Evolutionary conservation across 2,329 filamentous ascomycete species (phyloP).

Genomic region (Ascochyta viciae-villosae): DNA sequence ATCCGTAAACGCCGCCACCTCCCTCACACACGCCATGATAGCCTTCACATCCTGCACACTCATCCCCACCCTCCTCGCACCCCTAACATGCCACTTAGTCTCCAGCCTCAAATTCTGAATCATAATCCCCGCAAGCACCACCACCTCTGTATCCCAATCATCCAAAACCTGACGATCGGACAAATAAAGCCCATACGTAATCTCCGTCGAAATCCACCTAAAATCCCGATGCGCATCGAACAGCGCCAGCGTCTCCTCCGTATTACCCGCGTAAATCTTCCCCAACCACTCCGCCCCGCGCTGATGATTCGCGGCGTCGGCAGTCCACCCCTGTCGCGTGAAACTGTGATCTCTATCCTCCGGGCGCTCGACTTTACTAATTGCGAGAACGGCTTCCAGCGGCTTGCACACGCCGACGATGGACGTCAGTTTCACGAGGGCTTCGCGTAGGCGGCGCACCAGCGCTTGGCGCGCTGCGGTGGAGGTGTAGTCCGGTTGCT

Average conservation of each 20-base stretch:
- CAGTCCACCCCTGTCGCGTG: slow-evolving; percentile 59
- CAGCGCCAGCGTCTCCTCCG: slow-evolving; percentile 47
- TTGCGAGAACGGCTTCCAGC: slow-evolving; percentile 64
- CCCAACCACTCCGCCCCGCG: slow-evolving; percentile 63
- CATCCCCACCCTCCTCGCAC: slow-evolving; percentile 58
- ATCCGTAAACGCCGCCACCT: slow-evolving; percentile 36
- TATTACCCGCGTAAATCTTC: slow-evolving; percentile 63
- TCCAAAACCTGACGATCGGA: slow-evolving; percentile 63
- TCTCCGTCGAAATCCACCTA: slow-evolving; percentile 50
- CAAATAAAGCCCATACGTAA: slow-evolving; percentile 66
- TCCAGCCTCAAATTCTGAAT: slow-evolving; percentile 63
- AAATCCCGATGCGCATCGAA: slow-evolving; percentile 55
- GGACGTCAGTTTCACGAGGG: slow-evolving; percentile 62
- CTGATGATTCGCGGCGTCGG: slow-evolving; percentile 61
- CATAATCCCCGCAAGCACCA: slow-evolving; percentile 63
- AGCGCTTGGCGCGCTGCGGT: slow-evolving; percentile 55
- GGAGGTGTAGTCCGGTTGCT: slow-evolving; percentile 55
- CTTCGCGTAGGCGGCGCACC: slow-evolving; percentile 63
- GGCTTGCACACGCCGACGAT: slow-evolving; percentile 70
- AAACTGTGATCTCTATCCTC: slow-evolving; percentile 5
- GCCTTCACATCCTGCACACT: slow-evolving; percentile 53
- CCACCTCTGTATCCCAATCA: slow-evolving; percentile 62
- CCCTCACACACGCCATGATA: slow-evolving; percentile 49
- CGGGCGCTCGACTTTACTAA: slow-evolving; percentile 33
- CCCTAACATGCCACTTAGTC: slow-evolving; percentile 64